Evolutionary conservation across 495 filamentous ascomycete genomes (phyloP).

Genomic region (Tuber microsphaerosporum): DNA sequence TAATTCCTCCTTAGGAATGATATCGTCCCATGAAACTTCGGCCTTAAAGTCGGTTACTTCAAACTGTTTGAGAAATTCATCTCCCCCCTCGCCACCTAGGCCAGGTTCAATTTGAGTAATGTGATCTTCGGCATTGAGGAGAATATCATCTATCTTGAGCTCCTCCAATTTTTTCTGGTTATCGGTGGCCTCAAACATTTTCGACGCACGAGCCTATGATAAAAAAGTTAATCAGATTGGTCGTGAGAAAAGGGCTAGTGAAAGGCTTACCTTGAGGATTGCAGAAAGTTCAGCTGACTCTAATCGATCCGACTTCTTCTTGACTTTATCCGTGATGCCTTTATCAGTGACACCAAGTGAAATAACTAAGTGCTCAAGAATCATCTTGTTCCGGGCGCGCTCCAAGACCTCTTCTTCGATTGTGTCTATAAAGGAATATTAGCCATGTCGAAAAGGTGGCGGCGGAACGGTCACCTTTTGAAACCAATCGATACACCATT

Average conservation of each 20-base stretch:
- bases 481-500: conserved; percentile 88
- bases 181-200: conserved; percentile 92
- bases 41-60: conserved; percentile 57
- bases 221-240: conserved; percentile 9
- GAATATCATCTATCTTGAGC: conserved; percentile 94
- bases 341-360: conserved; percentile 92
- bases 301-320: conserved; percentile 63
- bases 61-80: conserved; percentile 87
- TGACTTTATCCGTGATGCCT: conserved; percentile 50
- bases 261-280: conserved; percentile 36
- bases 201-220: conserved; percentile 45
- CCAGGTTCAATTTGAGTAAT: conserved; percentile 82
- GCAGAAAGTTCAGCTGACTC: conserved; percentile 44
- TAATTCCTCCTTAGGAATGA: conserved; percentile 89
- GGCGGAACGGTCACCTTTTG: conserved; percentile 50
- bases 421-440: conserved; percentile 54
- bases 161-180: conserved; percentile 96
- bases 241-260: not conserved
- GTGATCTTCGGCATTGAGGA: conserved; percentile 91
- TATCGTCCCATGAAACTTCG: conserved; percentile 90
- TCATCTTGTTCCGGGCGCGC: conserved; percentile 90
- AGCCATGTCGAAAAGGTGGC: conserved; percentile 9
- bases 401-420: conserved; percentile 97
- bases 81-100: conserved; percentile 82
- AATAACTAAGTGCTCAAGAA: conserved; percentile 97